Percentiles rank a stretch among this genome's conserved stretches.
These are phyloP conservation scores for Leccinum barrowsii DNA, from an alignment of 768 basidiomycete species.

Conservation along the genomic window DNA sequence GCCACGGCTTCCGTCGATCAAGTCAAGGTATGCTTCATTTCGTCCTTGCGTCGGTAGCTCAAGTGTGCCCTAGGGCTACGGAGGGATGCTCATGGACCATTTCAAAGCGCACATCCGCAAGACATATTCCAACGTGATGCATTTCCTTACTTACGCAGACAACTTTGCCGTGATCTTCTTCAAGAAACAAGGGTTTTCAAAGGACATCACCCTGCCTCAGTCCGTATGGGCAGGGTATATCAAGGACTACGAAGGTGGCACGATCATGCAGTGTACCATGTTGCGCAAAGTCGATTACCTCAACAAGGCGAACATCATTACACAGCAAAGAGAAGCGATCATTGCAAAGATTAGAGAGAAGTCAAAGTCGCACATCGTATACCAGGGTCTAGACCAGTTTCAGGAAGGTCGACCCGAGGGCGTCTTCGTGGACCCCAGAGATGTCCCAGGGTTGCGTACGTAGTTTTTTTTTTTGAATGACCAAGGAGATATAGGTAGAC, in stretches of 20 bases:
- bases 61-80: slow-evolving; percentile 73
- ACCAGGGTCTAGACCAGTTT: slow-evolving; percentile 76
- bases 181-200: slow-evolving; percentile 98
- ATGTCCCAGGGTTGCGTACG: slow-evolving; percentile 87
- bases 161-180: slow-evolving; percentile 99
- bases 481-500: background rate
- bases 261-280: slow-evolving; percentile 98
- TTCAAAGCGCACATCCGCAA: slow-evolving; percentile 90
- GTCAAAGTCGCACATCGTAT: slow-evolving; percentile 82
- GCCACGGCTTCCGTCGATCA: slow-evolving; percentile 96
- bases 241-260: slow-evolving; percentile 99
- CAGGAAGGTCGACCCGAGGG: slow-evolving; percentile 52
- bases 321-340: slow-evolving; percentile 84
- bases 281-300: slow-evolving; percentile 90
- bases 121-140: slow-evolving; percentile 82
- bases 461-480: slow-evolving; percentile 4
- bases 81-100: slow-evolving; percentile 97
- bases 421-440: slow-evolving; percentile 60
- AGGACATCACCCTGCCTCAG: slow-evolving; percentile 91
- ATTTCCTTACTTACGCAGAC: slow-evolving; percentile 97
- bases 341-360: slow-evolving; percentile 83
- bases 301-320: slow-evolving; percentile 69
- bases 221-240: slow-evolving; percentile 98
- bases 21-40: slow-evolving; percentile 69
- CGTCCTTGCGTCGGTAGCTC: background rate